phyloP scores from a whole-genome alignment of 306 rosid species.

The Vigna trinervia region DNA sequence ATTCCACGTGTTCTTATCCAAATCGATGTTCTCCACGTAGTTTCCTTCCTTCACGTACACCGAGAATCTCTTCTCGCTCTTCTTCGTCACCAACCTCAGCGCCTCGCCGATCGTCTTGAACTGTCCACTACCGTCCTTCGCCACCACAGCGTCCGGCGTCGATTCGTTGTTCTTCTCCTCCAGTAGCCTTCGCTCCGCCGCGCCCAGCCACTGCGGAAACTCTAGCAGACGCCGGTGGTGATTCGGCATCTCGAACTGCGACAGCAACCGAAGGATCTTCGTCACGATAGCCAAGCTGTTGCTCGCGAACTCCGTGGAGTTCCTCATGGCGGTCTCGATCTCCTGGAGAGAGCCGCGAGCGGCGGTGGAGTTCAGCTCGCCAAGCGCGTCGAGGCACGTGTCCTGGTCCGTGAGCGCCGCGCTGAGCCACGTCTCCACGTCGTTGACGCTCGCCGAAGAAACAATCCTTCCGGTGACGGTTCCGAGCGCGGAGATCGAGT shows the following conservation, averaged over 20 bases:
- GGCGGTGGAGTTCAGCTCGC: conserved; percentile 62
- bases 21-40: conserved; percentile 70
- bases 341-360: conserved; percentile 14
- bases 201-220: conserved; percentile 77
- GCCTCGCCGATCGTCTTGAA: conserved; percentile 61
- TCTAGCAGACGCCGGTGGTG: conserved; percentile 71
- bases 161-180: conserved; percentile 23
- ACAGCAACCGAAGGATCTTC: conserved; percentile 51
- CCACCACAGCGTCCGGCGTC: conserved; percentile 61
- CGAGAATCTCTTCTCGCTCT: conserved; percentile 59
- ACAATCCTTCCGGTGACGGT: conserved; percentile 36
- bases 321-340: conserved; percentile 49
- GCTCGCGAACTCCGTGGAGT: conserved; percentile 77
- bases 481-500: conserved; percentile 55
- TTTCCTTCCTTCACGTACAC: conserved; percentile 79
- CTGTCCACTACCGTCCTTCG: conserved; percentile 73
- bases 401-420: conserved; percentile 76
- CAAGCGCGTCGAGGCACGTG: conserved; percentile 78
- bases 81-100: conserved; percentile 62
- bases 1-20: conserved; percentile 87
- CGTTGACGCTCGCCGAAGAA: conserved; percentile 49
- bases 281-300: conserved; percentile 88
- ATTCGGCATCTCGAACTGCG: conserved; percentile 53
- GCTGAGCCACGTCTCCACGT: conserved; percentile 78
- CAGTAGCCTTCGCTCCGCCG: conserved; percentile 71